Evolutionary conservation across 768 basidiomycete genomes (phyloP).

Genomic region (Trametes maxima): DNA sequence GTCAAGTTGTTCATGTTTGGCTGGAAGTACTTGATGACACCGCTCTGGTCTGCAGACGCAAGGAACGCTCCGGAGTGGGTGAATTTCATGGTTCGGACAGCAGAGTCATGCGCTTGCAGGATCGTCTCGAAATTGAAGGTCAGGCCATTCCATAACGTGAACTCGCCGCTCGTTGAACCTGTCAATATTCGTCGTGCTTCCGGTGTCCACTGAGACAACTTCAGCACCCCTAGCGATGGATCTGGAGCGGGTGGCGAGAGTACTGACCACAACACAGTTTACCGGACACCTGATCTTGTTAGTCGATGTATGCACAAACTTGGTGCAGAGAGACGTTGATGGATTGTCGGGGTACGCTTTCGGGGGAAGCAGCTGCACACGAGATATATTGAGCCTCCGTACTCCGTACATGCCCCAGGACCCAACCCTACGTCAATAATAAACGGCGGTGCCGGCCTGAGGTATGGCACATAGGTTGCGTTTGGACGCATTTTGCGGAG

Average conservation of each 20-base stretch:
- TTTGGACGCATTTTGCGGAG: constrained; percentile 78
- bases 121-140: constrained; percentile 99
- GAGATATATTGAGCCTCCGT: constrained; percentile 28
- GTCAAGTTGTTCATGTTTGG: constrained; percentile 99
- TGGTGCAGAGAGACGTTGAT: constrained; percentile 93
- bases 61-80: constrained; percentile 94
- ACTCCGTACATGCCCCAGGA: constrained; percentile 22
- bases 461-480: constrained; percentile 69
- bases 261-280: constrained; percentile 87
- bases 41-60: constrained; percentile 89
- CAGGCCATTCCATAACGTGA: constrained; percentile 97
- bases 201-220: constrained; percentile 81
- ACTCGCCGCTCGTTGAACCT: constrained; percentile 95
- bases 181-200: constrained; percentile 93
- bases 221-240: neutral
- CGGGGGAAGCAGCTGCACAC: constrained; percentile 82
- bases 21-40: constrained; percentile 98
- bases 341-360: constrained; percentile 90
- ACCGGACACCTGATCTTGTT: constrained; percentile 99
- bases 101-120: constrained; percentile 96
- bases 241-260: neutral
- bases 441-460: constrained; percentile 86
- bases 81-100: constrained; percentile 87
- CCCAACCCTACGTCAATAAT: constrained; percentile 75
- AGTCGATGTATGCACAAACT: constrained; percentile 97